phyloP scores from a whole-genome alignment of 257 asterid genomes.

The Thymus quinquecostatus region DNA sequence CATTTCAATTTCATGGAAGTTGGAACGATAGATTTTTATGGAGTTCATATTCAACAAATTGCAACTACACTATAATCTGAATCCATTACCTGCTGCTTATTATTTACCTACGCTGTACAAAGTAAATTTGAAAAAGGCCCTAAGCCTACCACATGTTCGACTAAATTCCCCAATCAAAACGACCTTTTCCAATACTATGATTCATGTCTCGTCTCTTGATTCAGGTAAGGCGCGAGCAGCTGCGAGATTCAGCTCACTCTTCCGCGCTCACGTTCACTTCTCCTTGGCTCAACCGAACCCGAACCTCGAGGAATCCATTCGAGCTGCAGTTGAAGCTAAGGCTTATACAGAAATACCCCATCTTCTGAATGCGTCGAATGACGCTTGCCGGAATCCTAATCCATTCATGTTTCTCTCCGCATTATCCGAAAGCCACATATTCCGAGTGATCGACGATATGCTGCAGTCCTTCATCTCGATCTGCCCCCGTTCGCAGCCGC shows the following conservation, averaged over 20 bases:
- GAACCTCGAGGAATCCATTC: slow-evolving; percentile 52
- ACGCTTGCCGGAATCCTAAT: slow-evolving; percentile 43
- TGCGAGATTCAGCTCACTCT: slow-evolving; percentile 9
- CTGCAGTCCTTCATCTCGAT: slow-evolving; percentile 56
- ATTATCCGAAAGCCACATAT: slow-evolving; percentile 41
- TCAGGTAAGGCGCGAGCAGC: slow-evolving; percentile 19
- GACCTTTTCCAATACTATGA: no score
- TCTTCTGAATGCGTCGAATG: slow-evolving; percentile 44
- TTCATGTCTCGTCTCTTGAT: background rate
- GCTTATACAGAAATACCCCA: slow-evolving; percentile 59
- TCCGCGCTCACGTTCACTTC: slow-evolving; percentile 29
- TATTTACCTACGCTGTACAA: no score
- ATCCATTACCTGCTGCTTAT: no score
- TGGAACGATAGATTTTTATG: no score
- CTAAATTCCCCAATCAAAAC: slow-evolving; percentile 17
- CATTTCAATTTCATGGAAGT: no score
- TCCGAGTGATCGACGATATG: slow-evolving; percentile 52
- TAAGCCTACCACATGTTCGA: slow-evolving; percentile 34
- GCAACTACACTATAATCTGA: no score
- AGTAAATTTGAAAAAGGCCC: no score
- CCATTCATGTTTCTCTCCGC: slow-evolving; percentile 67
- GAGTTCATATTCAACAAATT: no score
- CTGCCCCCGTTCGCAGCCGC: slow-evolving; percentile 66
- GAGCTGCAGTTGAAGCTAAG: slow-evolving; percentile 57
- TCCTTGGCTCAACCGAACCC: slow-evolving; percentile 37